These are phyloP conservation scores for Brettanomyces sp. DNA, from an alignment of 805 yeast genomes.

Conservation along the genomic window DNA sequence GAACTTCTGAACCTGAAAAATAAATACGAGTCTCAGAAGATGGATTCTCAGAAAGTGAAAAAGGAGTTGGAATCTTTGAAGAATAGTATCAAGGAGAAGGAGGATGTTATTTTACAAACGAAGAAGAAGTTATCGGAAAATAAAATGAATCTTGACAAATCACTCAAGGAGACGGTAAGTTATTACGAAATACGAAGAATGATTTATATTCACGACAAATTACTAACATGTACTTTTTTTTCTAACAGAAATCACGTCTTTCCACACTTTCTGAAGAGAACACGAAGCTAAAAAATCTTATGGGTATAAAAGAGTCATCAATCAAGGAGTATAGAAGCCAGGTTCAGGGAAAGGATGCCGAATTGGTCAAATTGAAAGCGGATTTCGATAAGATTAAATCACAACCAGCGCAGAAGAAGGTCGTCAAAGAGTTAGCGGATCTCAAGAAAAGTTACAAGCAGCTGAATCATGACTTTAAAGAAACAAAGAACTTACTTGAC, in stretches of 20 bases:
- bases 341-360: conserved; percentile 27
- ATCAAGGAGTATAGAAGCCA: conserved; percentile 26
- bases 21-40: conserved; percentile 5
- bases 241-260: neutral
- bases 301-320: conserved; percentile 18
- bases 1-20: conserved; percentile 14
- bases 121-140: conserved; percentile 22
- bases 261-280: conserved; percentile 17
- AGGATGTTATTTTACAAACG: conserved; percentile 23
- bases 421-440: conserved; percentile 11
- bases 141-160: conserved; percentile 25
- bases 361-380: conserved; percentile 14
- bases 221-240: neutral
- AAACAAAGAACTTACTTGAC: conserved; percentile 32
- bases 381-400: neutral
- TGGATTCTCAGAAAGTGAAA: conserved; percentile 9
- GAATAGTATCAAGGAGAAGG: conserved; percentile 23
- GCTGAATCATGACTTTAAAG: conserved; percentile 37
- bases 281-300: conserved; percentile 28
- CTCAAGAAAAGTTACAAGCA: conserved; percentile 24
- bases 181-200: neutral
- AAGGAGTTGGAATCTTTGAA: conserved; percentile 25
- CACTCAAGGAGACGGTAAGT: conserved; percentile 24
- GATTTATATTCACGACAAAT: too few relatives aligned
- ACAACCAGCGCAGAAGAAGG: conserved; percentile 16